Percentiles rank a stretch among this genome's conserved stretches.
These are phyloP conservation scores for Ophiostoma australiae DNA, from an alignment of 2,329 filamentous ascomycete species.

Conservation along the genomic window DNA sequence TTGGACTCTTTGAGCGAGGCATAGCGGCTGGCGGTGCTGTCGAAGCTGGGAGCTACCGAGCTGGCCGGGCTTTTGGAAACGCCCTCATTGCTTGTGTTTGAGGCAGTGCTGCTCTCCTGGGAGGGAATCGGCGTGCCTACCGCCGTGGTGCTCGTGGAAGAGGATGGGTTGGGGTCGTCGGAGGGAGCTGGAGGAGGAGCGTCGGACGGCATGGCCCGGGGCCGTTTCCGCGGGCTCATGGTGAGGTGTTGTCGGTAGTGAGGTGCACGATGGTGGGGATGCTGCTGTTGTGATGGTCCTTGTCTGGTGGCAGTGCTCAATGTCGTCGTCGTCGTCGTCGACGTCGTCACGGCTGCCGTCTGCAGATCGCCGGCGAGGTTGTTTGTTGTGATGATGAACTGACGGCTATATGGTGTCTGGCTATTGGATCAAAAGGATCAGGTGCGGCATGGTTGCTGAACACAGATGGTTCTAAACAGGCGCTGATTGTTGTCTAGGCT, in stretches of 20 bases:
- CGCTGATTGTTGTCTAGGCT: not conserved
- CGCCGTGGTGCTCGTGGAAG: not conserved
- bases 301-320: not conserved
- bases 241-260: conserved; percentile 7
- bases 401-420: not conserved
- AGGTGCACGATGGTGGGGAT: not conserved
- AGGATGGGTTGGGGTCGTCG: not conserved
- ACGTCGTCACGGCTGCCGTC: not conserved
- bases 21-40: conserved; percentile 19
- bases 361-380: conserved; percentile 5
- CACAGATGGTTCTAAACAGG: not conserved
- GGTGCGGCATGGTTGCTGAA: not conserved
- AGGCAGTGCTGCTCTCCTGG: not conserved
- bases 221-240: conserved; percentile 43
- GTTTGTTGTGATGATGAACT: conserved; percentile 4
- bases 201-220: conserved; percentile 36
- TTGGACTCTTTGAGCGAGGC: conserved; percentile 23
- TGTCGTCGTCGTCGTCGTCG: not conserved
- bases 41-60: conserved; percentile 20
- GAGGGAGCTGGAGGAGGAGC: conserved; percentile 24
- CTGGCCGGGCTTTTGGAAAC: conserved; percentile 20
- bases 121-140: conserved; percentile 13
- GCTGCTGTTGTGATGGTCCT: not conserved
- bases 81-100: conserved; percentile 9
- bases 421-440: not conserved